Evolutionary conservation across 1,284 basidiomycete species (phyloP), one percentile per base, ranked within the genome.

Genomic region (Neolentinus lepideus): DNA sequence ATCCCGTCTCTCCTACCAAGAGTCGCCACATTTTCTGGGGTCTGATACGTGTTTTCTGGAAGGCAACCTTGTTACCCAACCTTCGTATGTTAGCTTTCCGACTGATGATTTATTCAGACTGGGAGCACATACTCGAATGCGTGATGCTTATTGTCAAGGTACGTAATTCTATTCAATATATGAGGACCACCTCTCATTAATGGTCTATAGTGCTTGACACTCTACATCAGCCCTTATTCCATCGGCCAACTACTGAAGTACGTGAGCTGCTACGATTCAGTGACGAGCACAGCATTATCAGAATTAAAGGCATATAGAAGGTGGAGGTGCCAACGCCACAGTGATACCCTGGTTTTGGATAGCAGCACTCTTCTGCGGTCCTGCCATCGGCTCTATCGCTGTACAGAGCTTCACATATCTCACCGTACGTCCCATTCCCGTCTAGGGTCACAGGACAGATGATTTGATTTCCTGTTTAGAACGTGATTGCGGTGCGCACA

Each of bases 401-500:
- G 27, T 31, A 16, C 29, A 52, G 51, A 33, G 51, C 3, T 52
- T 25, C 29, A 16, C 10, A 12, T 29, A 25, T 25, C 3, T 25
- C 25, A 29, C 48, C 21, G 43, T 46, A 46, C 43, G 43, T 46
- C 10, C 25, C 47, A 3, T 50, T 3, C 21, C 33, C 33, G 16
- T 35, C 9, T 9, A 9, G 16, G 33, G 33, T 9, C 16, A 35
- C 9, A 16, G 16, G 33, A 16, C 33, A 9, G 33, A 35, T 35
- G 33, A 35, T n/a, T n/a, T n/a, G n/a, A n/a, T n/a, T n/a, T n/a
- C 12, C 3, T 51, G 11, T 12, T 27, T 38, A 71, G 68, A 80
- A 76, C 1, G 67, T 73, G n/a, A 71, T 71, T 10, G 67, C 82
- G 8, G 79, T 84, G 14, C 77, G 79, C 46, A 64, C 70, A 6